Percentiles rank a stretch among this genome's conserved stretches.
Evolutionary conservation across 345 rosid species (phyloP).

Genomic region (Ceriops tagal): DNA sequence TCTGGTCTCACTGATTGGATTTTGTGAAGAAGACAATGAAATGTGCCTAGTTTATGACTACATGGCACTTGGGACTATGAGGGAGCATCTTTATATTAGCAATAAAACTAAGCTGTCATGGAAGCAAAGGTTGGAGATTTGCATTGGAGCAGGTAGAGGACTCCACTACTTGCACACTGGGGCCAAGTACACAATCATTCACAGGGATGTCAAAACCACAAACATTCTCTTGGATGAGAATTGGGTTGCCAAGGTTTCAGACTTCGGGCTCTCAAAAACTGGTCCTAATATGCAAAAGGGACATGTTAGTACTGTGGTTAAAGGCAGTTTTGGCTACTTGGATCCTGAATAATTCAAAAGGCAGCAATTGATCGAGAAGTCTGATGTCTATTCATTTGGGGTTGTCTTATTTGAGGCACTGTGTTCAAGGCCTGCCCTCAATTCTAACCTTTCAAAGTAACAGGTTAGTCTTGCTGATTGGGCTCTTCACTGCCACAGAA

Average conservation of each 20-base stretch:
- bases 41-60: conserved; percentile 82
- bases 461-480: conserved; percentile 90
- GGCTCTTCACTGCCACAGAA: conserved; percentile 56
- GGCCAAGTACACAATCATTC: conserved; percentile 82
- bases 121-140: conserved; percentile 72
- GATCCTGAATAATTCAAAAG: conserved; percentile 85
- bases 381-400: conserved; percentile 85
- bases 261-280: conserved; percentile 75
- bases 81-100: conserved; percentile 65
- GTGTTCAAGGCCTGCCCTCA: conserved; percentile 71
- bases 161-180: conserved; percentile 90
- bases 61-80: conserved; percentile 78
- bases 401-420: conserved; percentile 76
- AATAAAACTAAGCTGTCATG: conserved; percentile 53
- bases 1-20: conserved; percentile 78
- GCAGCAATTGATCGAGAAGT: conserved; percentile 83
- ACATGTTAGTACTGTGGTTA: conserved; percentile 82
- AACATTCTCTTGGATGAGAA: conserved; percentile 80
- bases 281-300: conserved; percentile 78
- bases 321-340: conserved; percentile 84
- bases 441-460: conserved; percentile 63
- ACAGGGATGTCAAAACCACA: conserved; percentile 91
- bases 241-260: conserved; percentile 82
- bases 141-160: conserved; percentile 81
- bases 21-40: conserved; percentile 77